Base-by-base conservation (phyloP, 2,329 filamentous ascomycete genomes). In the Trichoderma simmonsii region DNA sequence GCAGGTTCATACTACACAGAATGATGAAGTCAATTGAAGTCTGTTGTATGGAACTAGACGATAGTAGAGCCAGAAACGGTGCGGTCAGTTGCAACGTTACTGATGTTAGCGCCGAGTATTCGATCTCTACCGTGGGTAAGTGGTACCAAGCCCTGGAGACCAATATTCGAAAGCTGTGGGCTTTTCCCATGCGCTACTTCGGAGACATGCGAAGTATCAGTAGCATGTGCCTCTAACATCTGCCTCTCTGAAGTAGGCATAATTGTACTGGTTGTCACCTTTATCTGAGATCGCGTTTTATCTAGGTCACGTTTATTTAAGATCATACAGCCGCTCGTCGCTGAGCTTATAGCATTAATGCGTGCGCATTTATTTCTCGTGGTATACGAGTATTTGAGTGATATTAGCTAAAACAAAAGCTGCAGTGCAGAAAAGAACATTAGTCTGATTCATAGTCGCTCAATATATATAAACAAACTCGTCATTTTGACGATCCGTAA, bases 381-480 rank as follows among this genome's bases (percentile, higher is more conserved):
- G 5, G 14, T 18, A 21, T 21, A 48, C n/a, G n/a, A 21, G 9
- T 21, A n/a, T 21, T 21, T n/a, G 18, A 48, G 8, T 48, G 0
- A 3, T 21, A 21, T 6, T n/a, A 48, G 9, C 43, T 48, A 1
- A 21, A 48, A 48, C 2, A 12, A 48, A 48, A 6, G 4, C 0
- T 18, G 36, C 7, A 48, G n/a, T n/a, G 4, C 3, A 48, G 4
- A 2, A 48, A 48, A 48, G 18, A 48, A 21, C 8, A 48, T 48
- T 48, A 9, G 9, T 21, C 14, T 39, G 36, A 34, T 61, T 36
- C 32, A 62, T 21, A 24, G 12, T 18, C 60, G 62, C 62, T 66
- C 79, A 89, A 75, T 89, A 89, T 61, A 90, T 84, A 79, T 88
- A 91, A 15, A 91, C 85, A 80, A 92, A 92, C 76, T 92, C 89